Evolutionary conservation across 176 grass and related monocot genomes (phyloP).

Genomic region (Oryza punctata): DNA sequence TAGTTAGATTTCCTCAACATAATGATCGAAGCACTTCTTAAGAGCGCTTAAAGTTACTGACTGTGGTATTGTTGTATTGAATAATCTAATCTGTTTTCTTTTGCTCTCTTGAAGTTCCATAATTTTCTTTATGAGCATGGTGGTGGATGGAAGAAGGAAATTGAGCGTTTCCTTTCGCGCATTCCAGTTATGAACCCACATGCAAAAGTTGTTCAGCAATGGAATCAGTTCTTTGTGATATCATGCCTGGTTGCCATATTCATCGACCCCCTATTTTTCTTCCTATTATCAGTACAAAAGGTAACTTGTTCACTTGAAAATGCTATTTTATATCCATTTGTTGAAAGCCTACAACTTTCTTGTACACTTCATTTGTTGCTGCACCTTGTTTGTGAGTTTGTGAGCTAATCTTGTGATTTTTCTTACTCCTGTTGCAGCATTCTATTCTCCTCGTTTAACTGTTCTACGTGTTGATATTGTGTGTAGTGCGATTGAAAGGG

Average conservation of each 20-base stretch:
- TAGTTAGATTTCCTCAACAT: not conserved
- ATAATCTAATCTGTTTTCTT: slow-evolving; percentile 20
- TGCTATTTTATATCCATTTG: not conserved
- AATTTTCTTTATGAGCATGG: slow-evolving; percentile 57
- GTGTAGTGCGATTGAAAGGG: too few relatives aligned
- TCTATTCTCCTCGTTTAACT: not conserved
- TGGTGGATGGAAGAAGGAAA: slow-evolving; percentile 74
- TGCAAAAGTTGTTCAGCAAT: slow-evolving; percentile 74
- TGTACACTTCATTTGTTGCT: not conserved
- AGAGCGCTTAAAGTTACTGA: not conserved
- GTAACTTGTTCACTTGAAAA: slow-evolving; percentile 35
- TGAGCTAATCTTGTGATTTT: not conserved
- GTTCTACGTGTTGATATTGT: not conserved
- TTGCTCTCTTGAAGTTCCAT: slow-evolving; percentile 60
- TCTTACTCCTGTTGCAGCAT: slow-evolving; percentile 3
- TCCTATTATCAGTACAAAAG: slow-evolving; percentile 67
- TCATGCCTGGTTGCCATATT: slow-evolving; percentile 93
- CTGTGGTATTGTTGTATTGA: slow-evolving; percentile 1
- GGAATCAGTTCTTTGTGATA: slow-evolving; percentile 97
- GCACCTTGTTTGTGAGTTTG: not conserved
- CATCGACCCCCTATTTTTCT: slow-evolving; percentile 92
- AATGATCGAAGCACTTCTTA: not conserved
- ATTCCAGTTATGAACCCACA: slow-evolving; percentile 92
- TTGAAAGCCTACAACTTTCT: not conserved
- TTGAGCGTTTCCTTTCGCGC: slow-evolving; percentile 51